Base-by-base conservation (phyloP, 805 yeast species). In the Wickerhamomyces canadensis region DNA sequence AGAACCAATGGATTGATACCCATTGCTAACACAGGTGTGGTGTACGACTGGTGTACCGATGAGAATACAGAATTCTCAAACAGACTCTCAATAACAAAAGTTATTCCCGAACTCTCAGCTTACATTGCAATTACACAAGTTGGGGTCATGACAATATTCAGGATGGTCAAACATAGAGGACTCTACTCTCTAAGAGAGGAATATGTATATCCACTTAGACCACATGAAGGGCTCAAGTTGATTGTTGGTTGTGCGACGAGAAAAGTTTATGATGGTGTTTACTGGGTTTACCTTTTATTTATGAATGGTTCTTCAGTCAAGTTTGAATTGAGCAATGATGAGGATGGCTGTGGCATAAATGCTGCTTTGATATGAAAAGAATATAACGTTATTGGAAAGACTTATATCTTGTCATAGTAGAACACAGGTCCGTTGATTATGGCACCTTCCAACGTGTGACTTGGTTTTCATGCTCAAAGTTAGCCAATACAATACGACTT, bases 1-100 rank as follows among this genome's bases (percentile, higher is more conserved):
- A 57, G 68, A 19, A 60, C 61, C 1, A 68, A 70, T 34, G 60
- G 65, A 10, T 56, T 77, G 17, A 61, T 70, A 25, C 74, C 79
- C 48, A 68, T 64, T 44, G 65, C 74, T 5, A 64, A 74, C 1
- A 67, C 76, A 1, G 54, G 64, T 4, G 52, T 62, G 17, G 50
- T 74, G 2, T 75, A 72, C 47, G 61, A 62, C 14, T 49, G 65
- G 43, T 49, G 51, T 7, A 12, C 40, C 6, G 19, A 28, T 28
- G 51, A 47, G 8, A 46, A 43, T 5, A 9, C 36, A 19, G 37
- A 25, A 12, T 33, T 35, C 21, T 40, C 43, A 13, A 56, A 60
- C 34, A 39, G 65, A 28, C 27, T 62, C 21, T 54, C 55, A 14
- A 54, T 61, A 3, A 51, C 54, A 2, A 45, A 46, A 19, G 45